Base-by-base conservation (phyloP, 2,329 filamentous ascomycete genomes). In the Claviceps fusiformis region DNA sequence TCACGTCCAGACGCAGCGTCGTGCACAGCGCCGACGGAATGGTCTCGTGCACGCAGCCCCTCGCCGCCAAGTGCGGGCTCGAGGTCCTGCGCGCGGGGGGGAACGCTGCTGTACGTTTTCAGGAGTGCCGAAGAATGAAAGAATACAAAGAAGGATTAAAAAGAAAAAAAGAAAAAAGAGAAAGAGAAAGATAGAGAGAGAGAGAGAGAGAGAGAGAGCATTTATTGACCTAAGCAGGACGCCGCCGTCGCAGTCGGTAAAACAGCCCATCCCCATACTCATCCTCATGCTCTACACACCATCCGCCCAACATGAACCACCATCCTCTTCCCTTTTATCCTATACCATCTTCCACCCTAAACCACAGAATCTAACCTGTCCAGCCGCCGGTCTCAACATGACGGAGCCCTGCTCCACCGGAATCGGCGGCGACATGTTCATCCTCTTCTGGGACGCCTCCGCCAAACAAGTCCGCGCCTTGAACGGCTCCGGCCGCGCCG, bases 361-460 rank as follows among this genome's bases (percentile, higher is more conserved):
- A n/a, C n/a, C n/a, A n/a, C n/a, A n/a, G n/a, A n/a, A n/a, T n/a
- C n/a, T n/a, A n/a, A n/a, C n/a, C n/a, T n/a, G n/a, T n/a, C 4
- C 56, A 89, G 92, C 93, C 48, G 93, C 93, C 37, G 90, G 84
- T 5, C 76, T 98, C 55, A 97, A 96, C 71, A 81, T 97, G 66
- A 95, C 92, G 0, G 93, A 98, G 67, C 93, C 93, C 8, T 83
- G 84, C 57, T 93, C 87, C 6, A 97, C 93, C 0, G 93, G 93
- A 45, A 96, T 98, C 57, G 93, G 93, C 56, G 93, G 93, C 59
- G 93, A 98, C 71, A 90, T 95, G 83, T 98, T 97, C 73, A 91
- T 91, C 69, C 81, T 97, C 41, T 96, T 82, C 76, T 97, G 92
- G 74, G 81, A 95, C 66, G 89, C 89, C 46, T 80, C 85, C 62